These are phyloP conservation scores for sunflower (Helianthus annuus) DNA, from an alignment of 129 eudicot species.

Conservation along the genomic window DNA sequence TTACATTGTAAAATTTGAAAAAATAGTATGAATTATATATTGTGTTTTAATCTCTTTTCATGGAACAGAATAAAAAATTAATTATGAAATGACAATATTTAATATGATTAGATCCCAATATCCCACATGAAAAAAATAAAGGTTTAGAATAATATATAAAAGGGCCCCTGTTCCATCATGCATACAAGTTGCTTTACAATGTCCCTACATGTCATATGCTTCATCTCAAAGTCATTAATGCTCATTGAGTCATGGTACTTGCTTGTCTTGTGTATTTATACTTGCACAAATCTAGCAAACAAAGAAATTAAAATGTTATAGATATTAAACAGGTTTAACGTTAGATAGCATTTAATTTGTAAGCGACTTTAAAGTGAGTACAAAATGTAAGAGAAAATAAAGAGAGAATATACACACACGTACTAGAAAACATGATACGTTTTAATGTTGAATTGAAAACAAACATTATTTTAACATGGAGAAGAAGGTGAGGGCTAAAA, in stretches of 20 bases:
- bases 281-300: background rate
- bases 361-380: background rate
- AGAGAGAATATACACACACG: background rate
- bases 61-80: background rate
- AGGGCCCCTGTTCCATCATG: conserved; percentile 21
- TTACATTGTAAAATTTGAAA: background rate
- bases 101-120: conserved; percentile 14
- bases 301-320: background rate
- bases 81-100: background rate
- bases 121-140: conserved; percentile 6
- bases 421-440: background rate
- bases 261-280: conserved; percentile 6
- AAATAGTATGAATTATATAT: background rate
- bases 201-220: conserved; percentile 41
- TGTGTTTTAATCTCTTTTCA: background rate
- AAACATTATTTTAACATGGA: background rate
- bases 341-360: background rate
- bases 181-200: conserved; percentile 29
- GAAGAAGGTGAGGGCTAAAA: background rate
- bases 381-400: background rate
- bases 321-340: background rate
- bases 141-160: conserved; percentile 21
- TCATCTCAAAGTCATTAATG: conserved; percentile 29
- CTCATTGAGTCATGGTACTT: conserved; percentile 9
- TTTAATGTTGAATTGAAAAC: background rate